Evolutionary conservation across 1,284 basidiomycete species (phyloP).

Genomic region (Stereum hirsutum): DNA sequence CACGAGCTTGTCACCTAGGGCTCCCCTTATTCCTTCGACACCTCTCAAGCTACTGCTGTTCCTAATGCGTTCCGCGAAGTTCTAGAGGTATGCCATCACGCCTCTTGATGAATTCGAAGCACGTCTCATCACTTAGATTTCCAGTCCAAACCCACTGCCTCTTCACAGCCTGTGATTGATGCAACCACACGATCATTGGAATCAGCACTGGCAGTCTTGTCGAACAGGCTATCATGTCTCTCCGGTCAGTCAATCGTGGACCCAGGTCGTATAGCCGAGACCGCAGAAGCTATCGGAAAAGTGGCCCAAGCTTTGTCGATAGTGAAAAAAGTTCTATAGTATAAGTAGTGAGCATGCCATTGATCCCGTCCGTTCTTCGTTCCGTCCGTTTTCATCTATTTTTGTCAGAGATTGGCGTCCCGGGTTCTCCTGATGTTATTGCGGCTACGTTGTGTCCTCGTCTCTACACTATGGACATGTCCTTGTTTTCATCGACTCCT

Average conservation of each 20-base stretch:
- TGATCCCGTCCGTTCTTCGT: too few species aligned
- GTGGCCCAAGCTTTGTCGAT: slow-evolving; percentile 53
- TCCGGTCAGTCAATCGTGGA: slow-evolving; percentile 35
- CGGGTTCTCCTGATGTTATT: too few species aligned
- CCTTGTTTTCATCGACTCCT: too few species aligned
- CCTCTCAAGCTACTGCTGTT: neutral
- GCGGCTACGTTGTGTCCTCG: too few species aligned
- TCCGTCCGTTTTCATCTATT: too few species aligned
- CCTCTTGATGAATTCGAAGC: neutral
- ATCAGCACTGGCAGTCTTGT: slow-evolving; percentile 41
- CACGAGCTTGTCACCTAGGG: neutral
- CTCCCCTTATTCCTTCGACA: neutral
- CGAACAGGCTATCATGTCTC: slow-evolving; percentile 38
- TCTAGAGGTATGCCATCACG: neutral
- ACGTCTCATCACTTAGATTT: slow-evolving; percentile 2
- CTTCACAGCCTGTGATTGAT: slow-evolving; percentile 23
- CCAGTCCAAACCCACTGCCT: slow-evolving; percentile 14
- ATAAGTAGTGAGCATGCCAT: too few species aligned
- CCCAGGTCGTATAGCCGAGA: slow-evolving; percentile 39
- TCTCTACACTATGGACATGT: too few species aligned
- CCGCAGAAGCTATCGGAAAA: slow-evolving; percentile 64
- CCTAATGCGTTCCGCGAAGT: neutral
- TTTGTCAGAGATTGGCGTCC: too few species aligned
- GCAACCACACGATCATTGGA: slow-evolving; percentile 40
- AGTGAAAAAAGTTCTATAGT: slow-evolving; percentile 44